Evolutionary conservation across 768 basidiomycete genomes (phyloP).

Genomic region (Hemileccinum rubropunctum): DNA sequence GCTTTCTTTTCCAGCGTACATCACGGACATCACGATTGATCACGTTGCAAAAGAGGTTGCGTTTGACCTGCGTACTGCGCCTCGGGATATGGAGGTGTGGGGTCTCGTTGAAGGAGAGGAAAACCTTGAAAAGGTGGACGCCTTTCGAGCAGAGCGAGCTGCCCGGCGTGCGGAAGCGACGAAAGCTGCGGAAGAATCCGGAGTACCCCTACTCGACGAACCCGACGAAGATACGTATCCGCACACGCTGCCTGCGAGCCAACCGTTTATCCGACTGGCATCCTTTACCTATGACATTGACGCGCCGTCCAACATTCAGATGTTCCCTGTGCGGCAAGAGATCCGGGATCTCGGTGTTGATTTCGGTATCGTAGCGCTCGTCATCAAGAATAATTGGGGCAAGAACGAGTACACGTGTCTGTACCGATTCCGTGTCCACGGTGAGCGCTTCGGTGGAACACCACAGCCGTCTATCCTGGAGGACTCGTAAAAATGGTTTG

Average conservation of each 20-base stretch:
- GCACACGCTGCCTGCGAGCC: slow-evolving; percentile 41
- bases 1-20: slow-evolving; percentile 58
- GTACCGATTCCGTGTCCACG: slow-evolving; percentile 83
- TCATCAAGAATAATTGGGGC: slow-evolving; percentile 87
- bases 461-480: slow-evolving; percentile 35
- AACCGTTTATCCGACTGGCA: slow-evolving; percentile 62
- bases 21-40: slow-evolving; percentile 77
- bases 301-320: slow-evolving; percentile 64
- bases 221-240: slow-evolving; percentile 43
- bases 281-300: slow-evolving; percentile 61
- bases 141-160: slow-evolving; percentile 50
- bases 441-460: slow-evolving; percentile 46
- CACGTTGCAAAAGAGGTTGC: slow-evolving; percentile 84
- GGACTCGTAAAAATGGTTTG: slow-evolving; percentile 2
- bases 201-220: slow-evolving; percentile 16
- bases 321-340: slow-evolving; percentile 69
- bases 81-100: slow-evolving; percentile 89
- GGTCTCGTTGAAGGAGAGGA: slow-evolving; percentile 78
- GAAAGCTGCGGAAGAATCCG: slow-evolving; percentile 33
- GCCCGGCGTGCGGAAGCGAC: slow-evolving; percentile 32
- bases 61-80: slow-evolving; percentile 77
- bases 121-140: slow-evolving; percentile 58
- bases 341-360: slow-evolving; percentile 72
- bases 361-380: slow-evolving; percentile 80
- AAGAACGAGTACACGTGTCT: slow-evolving; percentile 80